Percentiles rank a stretch among this genome's conserved stretches.
Evolutionary conservation across 1,139 yeast genomes (phyloP).

Genomic region (Kodamaea plutei): DNA sequence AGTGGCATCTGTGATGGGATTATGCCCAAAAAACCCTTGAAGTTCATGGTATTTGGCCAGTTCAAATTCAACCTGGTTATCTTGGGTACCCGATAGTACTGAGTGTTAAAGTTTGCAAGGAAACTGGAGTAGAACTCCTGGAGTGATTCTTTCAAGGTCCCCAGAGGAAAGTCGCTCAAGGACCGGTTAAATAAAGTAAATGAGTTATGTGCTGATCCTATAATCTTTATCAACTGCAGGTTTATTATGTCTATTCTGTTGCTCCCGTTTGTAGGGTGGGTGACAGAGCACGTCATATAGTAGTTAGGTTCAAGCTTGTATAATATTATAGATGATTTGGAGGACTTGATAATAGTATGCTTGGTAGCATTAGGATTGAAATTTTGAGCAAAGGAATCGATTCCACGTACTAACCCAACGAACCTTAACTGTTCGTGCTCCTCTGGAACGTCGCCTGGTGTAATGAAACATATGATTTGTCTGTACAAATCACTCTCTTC

Average conservation of each 20-base stretch:
- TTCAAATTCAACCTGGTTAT: conserved; percentile 15
- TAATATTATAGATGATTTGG: conserved; percentile 26
- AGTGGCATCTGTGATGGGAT: conserved; percentile 14
- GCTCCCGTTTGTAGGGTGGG: conserved; percentile 11
- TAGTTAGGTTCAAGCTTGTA: conserved; percentile 25
- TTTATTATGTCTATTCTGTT: conserved; percentile 21
- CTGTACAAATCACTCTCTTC: conserved; percentile 24
- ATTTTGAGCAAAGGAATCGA: conserved; percentile 23
- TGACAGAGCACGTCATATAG: conserved; percentile 26
- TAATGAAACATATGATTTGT: conserved; percentile 30
- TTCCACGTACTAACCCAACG: conserved; percentile 38
- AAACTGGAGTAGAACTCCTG: conserved; percentile 31
- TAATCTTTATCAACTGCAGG: conserved; percentile 25
- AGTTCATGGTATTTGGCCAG: conserved; percentile 38
- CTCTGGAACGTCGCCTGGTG: conserved; percentile 13
- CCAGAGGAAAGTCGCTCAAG: conserved; percentile 17
- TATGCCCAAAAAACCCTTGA: conserved; percentile 35
- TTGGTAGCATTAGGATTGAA: conserved; percentile 6
- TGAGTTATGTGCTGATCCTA: conserved; percentile 20
- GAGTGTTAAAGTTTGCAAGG: conserved; percentile 24
- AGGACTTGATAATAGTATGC: conserved; percentile 24
- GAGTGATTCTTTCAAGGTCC: conserved; percentile 15
- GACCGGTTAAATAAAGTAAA: conserved; percentile 30
- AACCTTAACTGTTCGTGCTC: conserved; percentile 26
- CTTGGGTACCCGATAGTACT: conserved; percentile 20